These are phyloP conservation scores for Cubamyces sp. DNA, from an alignment of 768 basidiomycete genomes.

Conservation along the genomic window DNA sequence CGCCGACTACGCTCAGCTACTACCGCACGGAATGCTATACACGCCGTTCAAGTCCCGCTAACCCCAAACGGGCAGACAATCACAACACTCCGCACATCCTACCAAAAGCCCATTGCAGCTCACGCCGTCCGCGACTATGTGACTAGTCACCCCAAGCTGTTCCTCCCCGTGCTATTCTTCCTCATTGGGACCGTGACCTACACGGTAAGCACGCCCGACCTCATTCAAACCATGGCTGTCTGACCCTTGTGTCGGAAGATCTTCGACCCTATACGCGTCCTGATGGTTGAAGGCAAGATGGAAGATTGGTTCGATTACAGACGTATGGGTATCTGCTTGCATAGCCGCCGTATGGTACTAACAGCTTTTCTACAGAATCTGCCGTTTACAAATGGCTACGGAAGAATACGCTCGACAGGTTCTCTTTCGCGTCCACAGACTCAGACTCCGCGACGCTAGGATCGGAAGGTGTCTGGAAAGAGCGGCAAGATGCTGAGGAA, in stretches of 20 bases:
- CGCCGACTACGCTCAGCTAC: conserved; percentile 67
- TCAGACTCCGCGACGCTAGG: conserved; percentile 24
- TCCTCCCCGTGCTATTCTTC: conserved; percentile 80
- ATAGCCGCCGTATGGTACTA: not conserved
- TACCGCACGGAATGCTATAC: conserved; percentile 81
- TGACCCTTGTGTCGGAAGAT: conserved; percentile 52
- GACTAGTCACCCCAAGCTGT: conserved; percentile 82
- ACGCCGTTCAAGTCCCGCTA: conserved; percentile 50
- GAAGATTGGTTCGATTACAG: conserved; percentile 83
- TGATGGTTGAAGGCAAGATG: conserved; percentile 83
- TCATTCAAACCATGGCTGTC: not conserved
- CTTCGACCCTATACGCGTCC: conserved; percentile 88
- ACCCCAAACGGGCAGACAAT: conserved; percentile 36
- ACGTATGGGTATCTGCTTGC: conserved; percentile 44
- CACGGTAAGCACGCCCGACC: conserved; percentile 56
- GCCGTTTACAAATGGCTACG: conserved; percentile 78
- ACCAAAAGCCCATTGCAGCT: conserved; percentile 65
- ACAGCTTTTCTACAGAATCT: conserved; percentile 53
- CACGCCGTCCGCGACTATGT: conserved; percentile 80
- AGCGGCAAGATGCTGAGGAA: conserved; percentile 76
- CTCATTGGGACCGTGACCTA: conserved; percentile 90
- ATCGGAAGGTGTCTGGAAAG: conserved; percentile 72
- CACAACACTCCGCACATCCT: conserved; percentile 55
- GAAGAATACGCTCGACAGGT: conserved; percentile 58
- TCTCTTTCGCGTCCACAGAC: conserved; percentile 36